These are phyloP conservation scores for Aspergillus panamensis DNA, from an alignment of 495 filamentous ascomycete genomes.

Conservation along the genomic window DNA sequence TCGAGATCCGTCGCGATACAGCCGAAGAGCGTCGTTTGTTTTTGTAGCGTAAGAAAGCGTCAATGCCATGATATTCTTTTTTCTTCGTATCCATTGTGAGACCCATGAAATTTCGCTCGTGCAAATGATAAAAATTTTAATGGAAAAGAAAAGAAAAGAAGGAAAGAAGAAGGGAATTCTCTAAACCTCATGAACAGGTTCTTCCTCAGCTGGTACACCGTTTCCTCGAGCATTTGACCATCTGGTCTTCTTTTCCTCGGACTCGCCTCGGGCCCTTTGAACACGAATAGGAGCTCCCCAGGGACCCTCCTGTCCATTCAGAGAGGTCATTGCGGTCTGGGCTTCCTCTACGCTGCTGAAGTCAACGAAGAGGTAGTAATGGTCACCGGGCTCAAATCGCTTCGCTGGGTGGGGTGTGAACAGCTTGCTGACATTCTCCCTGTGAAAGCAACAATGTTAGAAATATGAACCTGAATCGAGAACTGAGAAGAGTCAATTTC, in stretches of 20 bases:
- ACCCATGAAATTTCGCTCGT: background rate
- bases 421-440: slow-evolving; percentile 60
- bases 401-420: slow-evolving; percentile 55
- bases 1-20: background rate
- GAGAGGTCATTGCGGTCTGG: slow-evolving; percentile 41
- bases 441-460: slow-evolving; percentile 15
- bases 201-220: slow-evolving; percentile 12
- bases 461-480: background rate
- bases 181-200: slow-evolving; percentile 5
- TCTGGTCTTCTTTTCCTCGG: slow-evolving; percentile 24
- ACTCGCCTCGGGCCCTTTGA: slow-evolving; percentile 37
- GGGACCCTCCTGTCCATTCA: slow-evolving; percentile 40
- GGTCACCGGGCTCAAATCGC: slow-evolving; percentile 49
- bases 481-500: slow-evolving; percentile 4
- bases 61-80: background rate
- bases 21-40: background rate
- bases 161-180: background rate
- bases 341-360: slow-evolving; percentile 55
- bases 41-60: background rate
- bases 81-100: background rate
- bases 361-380: slow-evolving; percentile 69
- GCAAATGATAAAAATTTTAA: background rate
- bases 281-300: slow-evolving; percentile 49
- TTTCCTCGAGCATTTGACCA: slow-evolving; percentile 18
- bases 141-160: background rate